Evolutionary conservation across 1,139 yeast species (phyloP).

Genomic region (Yamadazyma siamensis): DNA sequence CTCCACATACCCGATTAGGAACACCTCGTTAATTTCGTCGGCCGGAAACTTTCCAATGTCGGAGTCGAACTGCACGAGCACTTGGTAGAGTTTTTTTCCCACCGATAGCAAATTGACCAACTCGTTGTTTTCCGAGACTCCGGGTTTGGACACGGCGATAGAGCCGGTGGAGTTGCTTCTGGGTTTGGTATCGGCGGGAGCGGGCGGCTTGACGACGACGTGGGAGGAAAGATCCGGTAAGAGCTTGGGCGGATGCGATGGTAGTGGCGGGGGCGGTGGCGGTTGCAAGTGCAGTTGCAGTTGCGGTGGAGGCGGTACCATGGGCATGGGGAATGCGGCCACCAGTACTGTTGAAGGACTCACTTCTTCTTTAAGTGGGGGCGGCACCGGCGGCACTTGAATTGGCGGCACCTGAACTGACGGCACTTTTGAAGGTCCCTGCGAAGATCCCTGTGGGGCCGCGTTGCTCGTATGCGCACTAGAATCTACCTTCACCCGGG

Average conservation of each 20-base stretch:
- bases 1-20: constrained; percentile 30
- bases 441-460: too few relatives aligned
- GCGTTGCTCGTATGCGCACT: too few relatives aligned
- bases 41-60: constrained; percentile 13
- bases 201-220: not conserved
- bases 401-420: constrained; percentile 1
- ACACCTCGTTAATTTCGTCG: constrained; percentile 22
- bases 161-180: constrained; percentile 7
- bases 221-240: not conserved
- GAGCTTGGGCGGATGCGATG: not conserved
- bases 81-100: constrained; percentile 27
- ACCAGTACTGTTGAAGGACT: too few relatives aligned
- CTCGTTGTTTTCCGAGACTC: constrained; percentile 18
- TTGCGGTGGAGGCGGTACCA: not conserved
- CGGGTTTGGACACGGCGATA: constrained; percentile 3
- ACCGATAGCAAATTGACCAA: constrained; percentile 32
- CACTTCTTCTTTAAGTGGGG: too few relatives aligned
- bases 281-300: not conserved
- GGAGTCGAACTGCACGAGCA: constrained; percentile 18
- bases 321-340: too few relatives aligned
- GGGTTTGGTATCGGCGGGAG: constrained; percentile 2
- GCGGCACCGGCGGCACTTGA: not conserved
- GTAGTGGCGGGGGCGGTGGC: not conserved
- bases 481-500: too few relatives aligned
- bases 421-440: too few relatives aligned